Evolutionary conservation across 345 rosid species (phyloP).

Genomic region (Gynandropsis gynandra): DNA sequence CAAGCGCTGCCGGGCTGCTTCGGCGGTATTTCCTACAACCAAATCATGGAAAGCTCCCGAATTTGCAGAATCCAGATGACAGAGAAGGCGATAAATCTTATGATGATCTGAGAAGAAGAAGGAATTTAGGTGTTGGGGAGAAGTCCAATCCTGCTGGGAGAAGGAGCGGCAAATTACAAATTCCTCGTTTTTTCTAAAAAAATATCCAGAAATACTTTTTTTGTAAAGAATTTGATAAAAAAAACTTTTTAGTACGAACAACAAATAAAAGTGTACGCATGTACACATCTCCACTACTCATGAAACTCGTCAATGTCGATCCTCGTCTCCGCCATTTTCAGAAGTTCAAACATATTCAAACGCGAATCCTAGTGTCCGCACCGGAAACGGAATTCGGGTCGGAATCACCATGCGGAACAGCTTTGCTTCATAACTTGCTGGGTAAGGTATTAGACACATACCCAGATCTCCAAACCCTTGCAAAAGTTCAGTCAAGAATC

Average conservation of each 20-base stretch:
- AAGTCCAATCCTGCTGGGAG: too few species aligned
- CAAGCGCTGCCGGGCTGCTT: slow-evolving; percentile 58
- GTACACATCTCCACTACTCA: too few species aligned
- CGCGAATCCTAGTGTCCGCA: slow-evolving; percentile 12
- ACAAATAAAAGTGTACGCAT: too few species aligned
- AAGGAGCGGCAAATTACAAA: neutral
- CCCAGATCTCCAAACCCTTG: slow-evolving; percentile 46
- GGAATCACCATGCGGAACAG: slow-evolving; percentile 11
- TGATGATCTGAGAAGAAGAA: too few species aligned
- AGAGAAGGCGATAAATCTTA: too few species aligned
- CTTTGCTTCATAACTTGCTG: slow-evolving; percentile 28
- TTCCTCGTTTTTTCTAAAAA: too few species aligned
- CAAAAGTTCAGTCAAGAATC: slow-evolving; percentile 38
- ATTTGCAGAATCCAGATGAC: too few species aligned
- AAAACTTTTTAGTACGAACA: too few species aligned
- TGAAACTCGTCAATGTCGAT: slow-evolving; percentile 34
- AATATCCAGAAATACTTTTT: too few species aligned
- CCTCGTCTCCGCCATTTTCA: slow-evolving; percentile 29
- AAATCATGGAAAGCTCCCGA: slow-evolving; percentile 56
- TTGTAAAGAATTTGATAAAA: too few species aligned
- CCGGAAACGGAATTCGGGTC: slow-evolving; percentile 8
- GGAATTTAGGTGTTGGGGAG: too few species aligned
- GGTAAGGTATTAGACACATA: slow-evolving; percentile 38
- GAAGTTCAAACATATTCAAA: slow-evolving; percentile 15
- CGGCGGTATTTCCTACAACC: slow-evolving; percentile 59